A percentile compares a stretch with the other conserved stretches of the same genome.
phyloP scores from a whole-genome alignment of 805 yeast species.

The Wickerhamomyces strasburgensis region DNA sequence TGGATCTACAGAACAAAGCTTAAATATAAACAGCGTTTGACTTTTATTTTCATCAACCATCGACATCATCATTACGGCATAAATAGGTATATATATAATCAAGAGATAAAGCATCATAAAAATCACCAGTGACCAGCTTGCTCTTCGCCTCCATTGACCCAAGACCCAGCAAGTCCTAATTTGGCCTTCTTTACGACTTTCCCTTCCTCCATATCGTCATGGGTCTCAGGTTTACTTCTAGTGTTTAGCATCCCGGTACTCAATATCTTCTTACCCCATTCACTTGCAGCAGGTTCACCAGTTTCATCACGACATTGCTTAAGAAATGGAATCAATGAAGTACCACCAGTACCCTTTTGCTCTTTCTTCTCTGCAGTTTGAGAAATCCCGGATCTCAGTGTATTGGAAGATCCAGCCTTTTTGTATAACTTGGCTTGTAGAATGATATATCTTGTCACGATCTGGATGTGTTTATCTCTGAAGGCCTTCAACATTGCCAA shows the following conservation, averaged over 20 bases:
- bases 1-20: constrained; percentile 46
- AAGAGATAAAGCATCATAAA: not conserved
- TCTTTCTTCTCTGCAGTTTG: constrained; percentile 47
- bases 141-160: constrained; percentile 24
- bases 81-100: not conserved
- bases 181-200: constrained; percentile 23
- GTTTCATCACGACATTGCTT: constrained; percentile 97
- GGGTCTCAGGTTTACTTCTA: constrained; percentile 10
- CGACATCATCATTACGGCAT: too few species aligned
- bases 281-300: constrained; percentile 88
- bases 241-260: constrained; percentile 42
- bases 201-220: constrained; percentile 7
- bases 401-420: constrained; percentile 48
- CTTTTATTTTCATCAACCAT: constrained; percentile 10
- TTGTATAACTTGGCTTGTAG: constrained; percentile 63
- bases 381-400: constrained; percentile 58
- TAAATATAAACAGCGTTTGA: constrained; percentile 27
- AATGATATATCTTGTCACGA: constrained; percentile 82
- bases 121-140: constrained; percentile 30
- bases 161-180: constrained; percentile 30
- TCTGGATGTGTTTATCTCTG: constrained; percentile 90
- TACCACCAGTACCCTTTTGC: constrained; percentile 90
- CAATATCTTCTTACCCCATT: constrained; percentile 77
- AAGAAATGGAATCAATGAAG: constrained; percentile 82
- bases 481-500: constrained; percentile 83